These are phyloP conservation scores for Austroboletus eburneus DNA, from an alignment of 768 basidiomycete genomes.

Conservation along the genomic window DNA sequence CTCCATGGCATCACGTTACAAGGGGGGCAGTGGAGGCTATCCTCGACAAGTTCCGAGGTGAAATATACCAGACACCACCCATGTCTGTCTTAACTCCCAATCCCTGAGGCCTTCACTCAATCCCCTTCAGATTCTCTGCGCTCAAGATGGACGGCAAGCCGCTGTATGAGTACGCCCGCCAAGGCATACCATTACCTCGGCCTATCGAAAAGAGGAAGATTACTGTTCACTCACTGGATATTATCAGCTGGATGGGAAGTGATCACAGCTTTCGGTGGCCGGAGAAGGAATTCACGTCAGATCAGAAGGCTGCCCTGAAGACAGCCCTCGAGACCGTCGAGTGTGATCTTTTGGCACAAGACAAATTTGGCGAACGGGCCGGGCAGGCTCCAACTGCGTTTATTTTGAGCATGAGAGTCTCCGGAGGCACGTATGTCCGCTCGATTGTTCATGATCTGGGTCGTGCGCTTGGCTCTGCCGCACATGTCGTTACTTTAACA, in stretches of 20 bases:
- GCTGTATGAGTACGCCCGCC: conserved; percentile 91
- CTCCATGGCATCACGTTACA: conserved; percentile 83
- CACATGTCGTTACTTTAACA: conserved; percentile 88
- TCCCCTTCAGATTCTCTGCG: conserved; percentile 77
- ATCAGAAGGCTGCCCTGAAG: conserved; percentile 67
- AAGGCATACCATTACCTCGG: conserved; percentile 85
- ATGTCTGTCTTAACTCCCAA: conserved; percentile 50
- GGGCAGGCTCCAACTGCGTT: conserved; percentile 66
- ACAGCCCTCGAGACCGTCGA: conserved; percentile 55
- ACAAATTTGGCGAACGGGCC: conserved; percentile 29
- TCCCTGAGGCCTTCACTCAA: conserved; percentile 3
- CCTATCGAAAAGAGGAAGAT: conserved; percentile 88
- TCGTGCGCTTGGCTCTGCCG: conserved; percentile 77
- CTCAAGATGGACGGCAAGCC: conserved; percentile 98
- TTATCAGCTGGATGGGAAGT: conserved; percentile 72
- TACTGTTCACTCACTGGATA: conserved; percentile 74
- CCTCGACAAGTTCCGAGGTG: conserved; percentile 73
- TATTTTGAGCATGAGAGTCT: conserved; percentile 87
- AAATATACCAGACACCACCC: conserved; percentile 88
- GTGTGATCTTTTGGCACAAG: conserved; percentile 33
- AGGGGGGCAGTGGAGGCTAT: conserved; percentile 64
- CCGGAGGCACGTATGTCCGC: conserved; percentile 95
- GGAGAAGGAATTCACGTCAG: conserved; percentile 57
- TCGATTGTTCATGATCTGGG: conserved; percentile 94
- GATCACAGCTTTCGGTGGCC: conserved; percentile 82